Percentiles rank a stretch among this genome's conserved stretches.
These are phyloP conservation scores for Piromyces sp. DNA, from an alignment of 192 early-diverging fungal species.

Conservation along the genomic window DNA sequence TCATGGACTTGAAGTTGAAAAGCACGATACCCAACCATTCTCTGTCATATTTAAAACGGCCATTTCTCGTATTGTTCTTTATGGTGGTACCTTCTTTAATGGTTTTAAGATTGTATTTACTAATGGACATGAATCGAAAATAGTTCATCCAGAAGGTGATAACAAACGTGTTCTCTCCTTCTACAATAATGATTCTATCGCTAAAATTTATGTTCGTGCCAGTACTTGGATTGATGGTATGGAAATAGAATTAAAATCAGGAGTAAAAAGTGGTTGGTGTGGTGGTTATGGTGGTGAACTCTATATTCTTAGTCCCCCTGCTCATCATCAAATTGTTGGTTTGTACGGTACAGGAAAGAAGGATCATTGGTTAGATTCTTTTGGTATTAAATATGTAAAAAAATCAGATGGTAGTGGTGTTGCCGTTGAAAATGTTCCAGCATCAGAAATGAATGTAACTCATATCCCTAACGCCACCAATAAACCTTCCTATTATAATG, in stretches of 20 bases:
- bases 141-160: constrained; percentile 15
- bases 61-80: not conserved
- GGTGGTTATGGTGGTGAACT: constrained; percentile 27
- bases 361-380: constrained; percentile 26
- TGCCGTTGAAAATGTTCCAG: too few relatives aligned
- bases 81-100: constrained; percentile 24
- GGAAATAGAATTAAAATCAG: constrained; percentile 27
- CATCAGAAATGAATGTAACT: too few relatives aligned
- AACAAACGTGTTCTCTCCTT: constrained; percentile 12
- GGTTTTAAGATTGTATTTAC: constrained; percentile 22
- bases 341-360: constrained; percentile 25
- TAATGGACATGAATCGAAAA: constrained; percentile 15
- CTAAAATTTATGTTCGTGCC: constrained; percentile 21
- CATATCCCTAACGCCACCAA: too few relatives aligned
- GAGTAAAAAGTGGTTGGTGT: constrained; percentile 30
- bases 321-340: constrained; percentile 30
- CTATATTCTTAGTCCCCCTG: constrained; percentile 23
- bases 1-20: not conserved
- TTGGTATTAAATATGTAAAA: constrained; percentile 14
- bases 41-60: not conserved
- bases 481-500: too few relatives aligned
- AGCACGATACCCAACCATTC: constrained; percentile 12
- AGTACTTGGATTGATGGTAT: constrained; percentile 46
- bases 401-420: not conserved
- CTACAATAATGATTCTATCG: constrained; percentile 23